Evolutionary conservation across 176 grass and related monocot species (phyloP), one percentile per base, ranked within the genome.

Genomic region (Raddia guianensis): DNA sequence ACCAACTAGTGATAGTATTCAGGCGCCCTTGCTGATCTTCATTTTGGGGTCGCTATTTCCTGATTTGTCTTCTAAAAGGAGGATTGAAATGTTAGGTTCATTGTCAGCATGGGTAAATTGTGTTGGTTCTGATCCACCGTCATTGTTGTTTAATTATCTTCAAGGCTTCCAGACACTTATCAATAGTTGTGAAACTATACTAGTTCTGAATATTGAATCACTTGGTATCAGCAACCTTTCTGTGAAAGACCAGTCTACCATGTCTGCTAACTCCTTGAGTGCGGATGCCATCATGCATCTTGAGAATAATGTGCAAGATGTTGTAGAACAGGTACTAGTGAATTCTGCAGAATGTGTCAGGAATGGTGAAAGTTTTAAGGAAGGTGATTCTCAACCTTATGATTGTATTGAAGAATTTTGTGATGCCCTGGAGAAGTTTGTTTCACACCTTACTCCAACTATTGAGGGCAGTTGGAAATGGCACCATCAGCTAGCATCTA

Each of bases 31-130:
- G 78, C 72, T 98, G 57, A 98, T 98, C 72, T 92, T 89, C 80
- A 89, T 89, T 80, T 74, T 98, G 58, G 92, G 90, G 52, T 86
- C 82, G 12, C 86, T 98, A 58, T 87, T 98, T 74, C 88, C 92
- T 77, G 90, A 94, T 87, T 64, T 98, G 61, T 92, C 95, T n/a
- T 91, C 92, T 85, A 90, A 88, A 78, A 92, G 86, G 80, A 94
- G 91, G 87, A 87, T 49, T 45, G 80, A 92, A 86, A 90, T 94
- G 58, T 78, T 98, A 66, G 75, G 84, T 27, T 86, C 88, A 58
- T 65, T 94, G 78, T 72, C 84, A 65, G 58, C 61, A 44, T 94
- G 80, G 85, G 78, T 86, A 69, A 90, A 98, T 77, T 94, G 84
- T 83, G 82, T 80, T 58, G 77, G 69, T 75, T 89, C 72, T 6